These are phyloP conservation scores for Kalaharituber pfeilii DNA, from an alignment of 2,329 filamentous ascomycete species.

Conservation along the genomic window DNA sequence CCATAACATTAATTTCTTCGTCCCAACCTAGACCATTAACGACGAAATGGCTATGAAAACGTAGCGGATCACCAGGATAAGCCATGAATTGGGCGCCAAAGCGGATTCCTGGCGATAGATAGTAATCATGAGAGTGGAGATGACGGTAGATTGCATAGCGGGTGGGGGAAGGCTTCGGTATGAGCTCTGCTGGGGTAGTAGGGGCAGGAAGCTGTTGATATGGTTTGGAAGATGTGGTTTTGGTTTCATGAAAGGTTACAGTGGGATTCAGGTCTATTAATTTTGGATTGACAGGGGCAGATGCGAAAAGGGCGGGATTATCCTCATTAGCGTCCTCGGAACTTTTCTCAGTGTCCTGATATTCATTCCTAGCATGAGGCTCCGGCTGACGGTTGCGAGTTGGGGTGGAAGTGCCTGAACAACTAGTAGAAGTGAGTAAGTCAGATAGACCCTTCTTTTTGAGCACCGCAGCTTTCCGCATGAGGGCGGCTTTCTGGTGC, in stretches of 20 bases:
- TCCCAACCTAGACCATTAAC: constrained; percentile 76
- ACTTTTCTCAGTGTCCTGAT: constrained; percentile 2
- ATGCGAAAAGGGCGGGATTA: constrained; percentile 6
- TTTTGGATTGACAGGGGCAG: constrained; percentile 19
- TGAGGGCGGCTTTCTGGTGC: constrained; percentile 16
- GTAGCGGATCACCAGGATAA: constrained; percentile 84
- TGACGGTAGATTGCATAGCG: constrained; percentile 65
- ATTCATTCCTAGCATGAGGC: background rate
- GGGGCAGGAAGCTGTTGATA: constrained; percentile 32
- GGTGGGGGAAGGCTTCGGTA: constrained; percentile 30
- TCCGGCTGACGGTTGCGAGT: background rate
- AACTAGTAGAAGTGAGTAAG: too few species aligned
- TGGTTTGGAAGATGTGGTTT: constrained; percentile 27
- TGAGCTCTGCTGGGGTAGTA: constrained; percentile 18
- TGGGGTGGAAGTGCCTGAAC: background rate
- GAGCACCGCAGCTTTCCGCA: constrained; percentile 25
- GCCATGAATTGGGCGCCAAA: constrained; percentile 91
- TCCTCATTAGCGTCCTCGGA: constrained; percentile 21
- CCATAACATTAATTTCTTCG: constrained; percentile 64
- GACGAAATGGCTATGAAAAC: constrained; percentile 91
- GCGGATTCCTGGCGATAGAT: constrained; percentile 74
- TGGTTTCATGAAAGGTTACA: constrained; percentile 26
- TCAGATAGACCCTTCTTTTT: constrained; percentile 27
- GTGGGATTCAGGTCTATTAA: constrained; percentile 20
- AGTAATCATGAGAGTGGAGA: constrained; percentile 64